phyloP scores from a whole-genome alignment of 1,284 basidiomycete genomes.

The Meripilus lineatus region DNA sequence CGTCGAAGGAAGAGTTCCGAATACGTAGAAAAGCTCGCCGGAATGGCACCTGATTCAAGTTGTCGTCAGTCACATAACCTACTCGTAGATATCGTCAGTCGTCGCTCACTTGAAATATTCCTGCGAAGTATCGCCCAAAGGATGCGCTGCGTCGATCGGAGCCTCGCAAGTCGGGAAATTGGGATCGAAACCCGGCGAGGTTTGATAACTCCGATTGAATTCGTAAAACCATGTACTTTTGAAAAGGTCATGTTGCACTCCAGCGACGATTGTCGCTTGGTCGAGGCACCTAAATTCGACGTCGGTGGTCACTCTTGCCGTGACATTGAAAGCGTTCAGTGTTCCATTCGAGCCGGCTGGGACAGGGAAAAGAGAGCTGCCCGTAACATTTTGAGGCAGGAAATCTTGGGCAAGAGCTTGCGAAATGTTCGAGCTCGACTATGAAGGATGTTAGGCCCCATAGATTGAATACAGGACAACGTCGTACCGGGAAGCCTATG shows the following conservation, averaged over 20 bases:
- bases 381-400: constrained; percentile 18
- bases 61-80: not conserved
- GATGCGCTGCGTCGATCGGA: constrained; percentile 27
- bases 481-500: constrained; percentile 24
- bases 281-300: constrained; percentile 35
- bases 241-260: constrained; percentile 29
- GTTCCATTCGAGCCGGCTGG: constrained; percentile 24
- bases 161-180: constrained; percentile 33
- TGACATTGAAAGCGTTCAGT: constrained; percentile 32
- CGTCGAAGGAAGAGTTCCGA: constrained; percentile 29
- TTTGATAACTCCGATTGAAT: constrained; percentile 35
- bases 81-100: not conserved
- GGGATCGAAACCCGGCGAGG: constrained; percentile 29
- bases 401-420: constrained; percentile 17
- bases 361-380: constrained; percentile 27
- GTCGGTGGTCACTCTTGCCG: constrained; percentile 30
- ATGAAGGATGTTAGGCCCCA: constrained; percentile 2
- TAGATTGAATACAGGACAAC: not conserved
- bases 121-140: constrained; percentile 29
- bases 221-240: constrained; percentile 32
- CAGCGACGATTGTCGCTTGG: constrained; percentile 32
- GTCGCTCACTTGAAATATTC: constrained; percentile 28
- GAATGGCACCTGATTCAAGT: constrained; percentile 31
- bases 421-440: constrained; percentile 20
- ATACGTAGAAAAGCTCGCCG: constrained; percentile 35